Percentiles rank a stretch among this genome's conserved stretches.
Evolutionary conservation across 1,284 basidiomycete genomes (phyloP).

Genomic region (Paramarasmius palmivorus): DNA sequence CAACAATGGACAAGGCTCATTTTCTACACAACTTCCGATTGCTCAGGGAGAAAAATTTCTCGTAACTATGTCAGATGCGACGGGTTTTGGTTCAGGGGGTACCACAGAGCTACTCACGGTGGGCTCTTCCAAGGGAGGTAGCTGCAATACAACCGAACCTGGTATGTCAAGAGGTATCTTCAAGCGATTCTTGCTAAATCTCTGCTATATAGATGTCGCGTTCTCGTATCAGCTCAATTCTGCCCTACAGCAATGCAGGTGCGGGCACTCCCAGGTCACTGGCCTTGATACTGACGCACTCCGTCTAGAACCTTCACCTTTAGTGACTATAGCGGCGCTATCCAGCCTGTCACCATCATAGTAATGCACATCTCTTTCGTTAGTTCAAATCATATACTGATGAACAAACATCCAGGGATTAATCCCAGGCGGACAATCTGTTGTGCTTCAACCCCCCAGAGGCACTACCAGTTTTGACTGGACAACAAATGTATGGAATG

Average conservation of each 20-base stretch:
- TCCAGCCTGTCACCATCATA: constrained; percentile 60
- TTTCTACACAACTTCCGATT: constrained; percentile 47
- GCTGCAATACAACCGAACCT: constrained; percentile 53
- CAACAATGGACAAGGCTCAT: constrained; percentile 55
- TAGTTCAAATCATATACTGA: no score
- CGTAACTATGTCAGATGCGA: constrained; percentile 70
- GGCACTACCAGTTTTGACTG: constrained; percentile 52
- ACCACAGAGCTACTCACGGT: constrained; percentile 52
- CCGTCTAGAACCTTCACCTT: constrained; percentile 52
- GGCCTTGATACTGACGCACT: constrained; percentile 2
- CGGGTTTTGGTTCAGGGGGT: constrained; percentile 68
- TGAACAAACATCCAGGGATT: constrained; percentile 45
- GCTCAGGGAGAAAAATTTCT: constrained; percentile 43
- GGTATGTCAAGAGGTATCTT: no score
- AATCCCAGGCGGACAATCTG: constrained; percentile 60
- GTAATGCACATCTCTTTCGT: no score
- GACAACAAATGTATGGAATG: constrained; percentile 56
- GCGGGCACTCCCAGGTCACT: constrained; percentile 16
- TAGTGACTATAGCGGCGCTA: constrained; percentile 46
- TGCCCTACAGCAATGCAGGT: constrained; percentile 68
- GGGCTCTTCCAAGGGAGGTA: constrained; percentile 44
- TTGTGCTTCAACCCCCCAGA: constrained; percentile 46
- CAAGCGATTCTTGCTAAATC: no score
- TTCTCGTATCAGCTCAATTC: constrained; percentile 54
- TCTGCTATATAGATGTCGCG: constrained; percentile 33